Evolutionary conservation across 495 filamentous ascomycete genomes (phyloP), one percentile per base, ranked within the genome.

Genomic region (Penicillium antarcticum): DNA sequence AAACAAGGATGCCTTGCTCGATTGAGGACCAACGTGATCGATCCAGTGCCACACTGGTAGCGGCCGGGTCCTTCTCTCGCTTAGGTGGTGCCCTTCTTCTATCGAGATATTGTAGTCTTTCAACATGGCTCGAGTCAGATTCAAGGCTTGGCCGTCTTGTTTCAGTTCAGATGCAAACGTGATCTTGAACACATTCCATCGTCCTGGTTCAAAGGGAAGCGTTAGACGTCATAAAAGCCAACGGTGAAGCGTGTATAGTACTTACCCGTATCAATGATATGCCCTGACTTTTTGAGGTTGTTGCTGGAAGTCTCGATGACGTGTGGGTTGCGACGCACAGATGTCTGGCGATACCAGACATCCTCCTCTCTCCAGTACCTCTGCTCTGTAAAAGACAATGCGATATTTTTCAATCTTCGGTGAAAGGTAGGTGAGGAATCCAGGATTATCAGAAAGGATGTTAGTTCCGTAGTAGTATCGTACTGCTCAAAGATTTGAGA

Each of bases 201-300:
- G 63, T 29, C 63, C 69, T 70, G 12, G 4, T 17, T 29, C 26
- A 29, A 29, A 10, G 53, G 24, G n/a, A 29, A 43, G 49, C 45
- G 23, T 19, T 37, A 45, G 26, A 23, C 42, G 7, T 18, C 3
- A 24, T 11, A 34, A 16, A 3, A 50, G 6, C 12, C 33, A 48
- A 18, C 5, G 13, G n/a, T 35, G 32, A 38, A 21, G 10, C 10
- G 4, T 36, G 6, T 24, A 26, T 6, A 17, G 26, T 8, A 67
- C 72, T 65, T 66, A 80, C 91, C 92, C 45, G 95, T 81, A 68
- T 97, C 88, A 47, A 96, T 83, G 23, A 85, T 67, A 6, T 83
- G 74, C 10, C 71, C 66, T 6, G 62, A 52, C 37, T 81, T 85
- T 4, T 72, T 80, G 11, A 92, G 66, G 7, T 77, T 79, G 0